These are phyloP conservation scores for Penicillium sp. DNA, from an alignment of 2,329 filamentous ascomycete species.

Conservation along the genomic window DNA sequence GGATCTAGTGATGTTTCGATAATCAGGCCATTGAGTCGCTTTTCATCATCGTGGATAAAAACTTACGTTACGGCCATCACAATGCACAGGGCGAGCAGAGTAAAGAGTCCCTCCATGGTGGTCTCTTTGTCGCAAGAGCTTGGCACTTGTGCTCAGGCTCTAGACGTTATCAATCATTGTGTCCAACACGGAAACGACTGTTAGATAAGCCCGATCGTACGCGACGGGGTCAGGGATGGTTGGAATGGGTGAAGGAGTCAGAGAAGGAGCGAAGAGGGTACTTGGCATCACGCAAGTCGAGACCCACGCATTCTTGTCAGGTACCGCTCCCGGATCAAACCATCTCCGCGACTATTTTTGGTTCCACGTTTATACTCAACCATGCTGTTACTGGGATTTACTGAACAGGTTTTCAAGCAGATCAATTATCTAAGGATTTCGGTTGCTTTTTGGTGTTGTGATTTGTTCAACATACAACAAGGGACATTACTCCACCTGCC, in stretches of 20 bases:
- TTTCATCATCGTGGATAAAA: neutral
- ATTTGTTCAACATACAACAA: neutral
- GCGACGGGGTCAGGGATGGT: neutral
- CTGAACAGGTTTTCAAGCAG: neutral
- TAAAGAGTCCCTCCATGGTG: constrained; percentile 62
- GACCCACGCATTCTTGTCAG: constrained; percentile 4
- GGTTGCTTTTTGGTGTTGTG: neutral
- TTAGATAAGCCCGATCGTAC: neutral
- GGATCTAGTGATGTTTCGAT: constrained; percentile 59
- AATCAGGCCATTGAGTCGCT: neutral
- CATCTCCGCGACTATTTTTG: constrained; percentile 3
- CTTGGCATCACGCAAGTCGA: neutral
- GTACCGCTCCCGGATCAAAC: constrained; percentile 4
- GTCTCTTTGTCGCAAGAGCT: constrained; percentile 37
- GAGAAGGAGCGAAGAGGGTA: neutral
- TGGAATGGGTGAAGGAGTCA: neutral
- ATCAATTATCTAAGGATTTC: no score
- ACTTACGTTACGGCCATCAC: constrained; percentile 66
- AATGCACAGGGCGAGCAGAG: constrained; percentile 63
- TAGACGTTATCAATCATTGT: constrained; percentile 26
- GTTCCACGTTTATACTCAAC: neutral
- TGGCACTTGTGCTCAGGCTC: constrained; percentile 19
- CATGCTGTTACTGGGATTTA: no score
- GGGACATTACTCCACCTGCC: neutral
- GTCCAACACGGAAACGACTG: neutral